phyloP scores from a whole-genome alignment of 495 filamentous ascomycete species.

The Penicillium canariense region DNA sequence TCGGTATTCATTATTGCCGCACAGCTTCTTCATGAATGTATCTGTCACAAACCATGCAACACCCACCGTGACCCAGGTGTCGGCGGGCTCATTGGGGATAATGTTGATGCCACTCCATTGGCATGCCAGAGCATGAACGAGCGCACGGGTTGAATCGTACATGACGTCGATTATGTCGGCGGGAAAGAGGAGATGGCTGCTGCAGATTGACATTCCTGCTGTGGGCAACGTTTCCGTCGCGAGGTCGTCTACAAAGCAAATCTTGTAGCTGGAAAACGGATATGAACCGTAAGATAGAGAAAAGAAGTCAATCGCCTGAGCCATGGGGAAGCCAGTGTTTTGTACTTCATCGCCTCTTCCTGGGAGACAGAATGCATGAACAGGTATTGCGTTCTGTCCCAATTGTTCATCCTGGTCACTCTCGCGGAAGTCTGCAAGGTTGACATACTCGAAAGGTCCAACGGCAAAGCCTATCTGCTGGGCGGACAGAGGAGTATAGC shows the following conservation, averaged over 20 bases:
- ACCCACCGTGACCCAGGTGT: constrained; percentile 89
- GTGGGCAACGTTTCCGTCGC: constrained; percentile 66
- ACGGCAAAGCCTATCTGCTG: constrained; percentile 89
- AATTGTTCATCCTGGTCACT: constrained; percentile 89
- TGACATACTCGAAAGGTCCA: constrained; percentile 91
- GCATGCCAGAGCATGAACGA: constrained; percentile 81
- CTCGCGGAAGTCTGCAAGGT: constrained; percentile 83
- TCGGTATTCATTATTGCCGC: constrained; percentile 90
- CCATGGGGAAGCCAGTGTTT: constrained; percentile 77
- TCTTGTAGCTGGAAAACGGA: constrained; percentile 81
- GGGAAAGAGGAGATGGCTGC: constrained; percentile 78
- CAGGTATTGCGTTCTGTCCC: constrained; percentile 74
- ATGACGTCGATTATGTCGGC: constrained; percentile 78
- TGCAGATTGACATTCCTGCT: constrained; percentile 85
- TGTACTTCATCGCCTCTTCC: constrained; percentile 72
- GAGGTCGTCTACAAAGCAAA: constrained; percentile 92
- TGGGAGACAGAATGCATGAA: constrained; percentile 89
- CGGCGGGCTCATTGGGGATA: constrained; percentile 71
- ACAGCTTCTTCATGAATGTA: constrained; percentile 81
- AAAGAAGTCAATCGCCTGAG: constrained; percentile 81
- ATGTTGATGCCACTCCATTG: constrained; percentile 94
- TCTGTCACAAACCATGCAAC: constrained; percentile 92
- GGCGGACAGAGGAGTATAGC: constrained; percentile 66
- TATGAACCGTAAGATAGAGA: constrained; percentile 81
- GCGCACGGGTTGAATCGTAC: constrained; percentile 68